Evolutionary conservation across 208 protist species (phyloP), one percentile per base, ranked within the genome.

Genomic region (Leishmania gerbilli): DNA sequence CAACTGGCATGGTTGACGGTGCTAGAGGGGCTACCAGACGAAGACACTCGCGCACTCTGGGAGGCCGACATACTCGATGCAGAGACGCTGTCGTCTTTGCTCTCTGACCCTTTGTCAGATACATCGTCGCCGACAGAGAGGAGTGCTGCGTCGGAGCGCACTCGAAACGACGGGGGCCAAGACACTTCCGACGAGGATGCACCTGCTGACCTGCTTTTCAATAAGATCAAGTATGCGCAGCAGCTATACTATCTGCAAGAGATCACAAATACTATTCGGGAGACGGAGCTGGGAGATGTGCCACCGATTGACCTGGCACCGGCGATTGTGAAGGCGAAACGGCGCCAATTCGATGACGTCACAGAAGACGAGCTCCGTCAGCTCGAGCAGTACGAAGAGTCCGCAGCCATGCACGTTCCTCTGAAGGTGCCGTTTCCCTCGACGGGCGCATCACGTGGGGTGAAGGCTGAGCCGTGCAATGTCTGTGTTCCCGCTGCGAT

Each of bases 321-420:
- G 37, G 85, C 86, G 17, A 58, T 95, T 62, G 83, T 87, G 40
- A 95, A 95, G 62, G 85, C 88, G 42, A 76, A 91, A 62, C 62
- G 78, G 42, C 87, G 87, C 17, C 83, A 87, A 60, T 95, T 87
- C 72, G 89, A 87, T 34, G 82, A 90, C 24, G 87, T 95, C 65
- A 88, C 91, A 2, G 86, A 85, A 31, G 78, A 76, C n/a, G 93
- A 96, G 60, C 81, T 96, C 24, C 85, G 83, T 42, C 60, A 79
- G 27, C 87, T 96, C 11, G 91, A 96, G 58, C 49, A 76, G 9
- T 93, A 93, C 79, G 93, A 94, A 55, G 93, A 96, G 64, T 19
- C 72, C 2, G 51, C 82, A 1, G 74, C 79, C 19, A 74, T 86
- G 74, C 27, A 60, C 17, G 56, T 86, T 42, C 56, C 68, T 55